Evolutionary conservation across 2,329 filamentous ascomycete species (phyloP), one percentile per base, ranked within the genome.

Genomic region (Alternaria hordeiaustralica): DNA sequence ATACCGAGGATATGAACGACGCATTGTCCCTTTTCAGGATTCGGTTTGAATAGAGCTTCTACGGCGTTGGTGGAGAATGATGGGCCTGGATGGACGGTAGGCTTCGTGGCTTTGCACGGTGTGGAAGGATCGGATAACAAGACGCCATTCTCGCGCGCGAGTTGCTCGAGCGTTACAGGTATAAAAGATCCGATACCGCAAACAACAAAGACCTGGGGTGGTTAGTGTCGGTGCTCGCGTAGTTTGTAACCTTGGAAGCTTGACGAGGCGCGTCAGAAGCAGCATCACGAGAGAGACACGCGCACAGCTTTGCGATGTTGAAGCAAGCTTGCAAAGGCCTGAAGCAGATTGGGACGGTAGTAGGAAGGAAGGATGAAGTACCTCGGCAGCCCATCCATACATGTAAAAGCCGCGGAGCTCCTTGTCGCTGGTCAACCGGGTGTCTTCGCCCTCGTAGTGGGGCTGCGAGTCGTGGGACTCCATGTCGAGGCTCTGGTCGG

Each of bases 381-480:
- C 79, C 83, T 99, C 96, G 20, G 95, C 94, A 23, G 96, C 96
- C 86, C 97, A 98, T 45, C 92, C 92, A 83, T 98, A 98, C 78
- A 91, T 91, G 81, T 98, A 99, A 92, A 96, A 99, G 72, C 95
- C 96, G 43, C 89, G 85, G 64, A 98, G 87, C 86, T 99, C 96
- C 80, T 92, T 95, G 71, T 83, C 84, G 79, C 92, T 97, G 10
- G 96, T 98, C 59, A 92, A 88, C n/a, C 95, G 87, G 23, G 89
- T 92, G 80, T 99, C 96, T 79, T 98, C 93, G 65, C 92, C 93
- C 3, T 86, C 85, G 79, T 96, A 97, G 61, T 88, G 85, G 58
- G 87, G 83, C 20, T 63, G 64, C 25, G 71, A 60, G 51, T 58
- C 45, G 56, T 70, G 69, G 61, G 79, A 80, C 47, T 75, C 76